Evolutionary conservation across 108 stramenopile genomes (phyloP).

Genomic region (Cyclotella kingstonii): DNA sequence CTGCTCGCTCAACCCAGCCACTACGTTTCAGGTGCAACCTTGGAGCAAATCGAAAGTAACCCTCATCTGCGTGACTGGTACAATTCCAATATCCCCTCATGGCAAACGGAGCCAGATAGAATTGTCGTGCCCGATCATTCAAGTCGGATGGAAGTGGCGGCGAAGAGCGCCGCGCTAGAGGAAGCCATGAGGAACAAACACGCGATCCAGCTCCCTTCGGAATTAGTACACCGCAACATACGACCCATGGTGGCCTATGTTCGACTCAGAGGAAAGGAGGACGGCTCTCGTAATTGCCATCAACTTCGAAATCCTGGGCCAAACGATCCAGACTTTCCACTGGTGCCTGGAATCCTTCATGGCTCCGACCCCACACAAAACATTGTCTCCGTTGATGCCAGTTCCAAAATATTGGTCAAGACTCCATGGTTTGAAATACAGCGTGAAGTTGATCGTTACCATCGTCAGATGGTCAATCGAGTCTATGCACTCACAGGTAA

Average conservation of each 20-base stretch:
- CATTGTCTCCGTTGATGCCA: conserved; percentile 41
- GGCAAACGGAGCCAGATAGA: conserved; percentile 17
- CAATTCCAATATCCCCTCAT: conserved; percentile 24
- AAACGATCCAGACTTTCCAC: conserved; percentile 23
- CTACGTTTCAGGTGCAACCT: conserved; percentile 40
- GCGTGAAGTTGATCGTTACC: conserved; percentile 74
- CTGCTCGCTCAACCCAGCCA: conserved; percentile 20
- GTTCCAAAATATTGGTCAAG: conserved; percentile 56
- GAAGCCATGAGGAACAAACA: conserved; percentile 2
- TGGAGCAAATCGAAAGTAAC: conserved; percentile 32
- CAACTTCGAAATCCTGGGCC: conserved; percentile 31
- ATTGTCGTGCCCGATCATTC: neutral
- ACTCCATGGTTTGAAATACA: conserved; percentile 73
- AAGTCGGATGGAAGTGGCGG: conserved; percentile 4
- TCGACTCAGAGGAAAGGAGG: conserved; percentile 35
- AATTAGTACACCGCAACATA: conserved; percentile 38
- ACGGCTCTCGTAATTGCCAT: conserved; percentile 39
- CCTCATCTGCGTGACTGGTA: conserved; percentile 30
- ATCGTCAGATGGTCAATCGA: conserved; percentile 49
- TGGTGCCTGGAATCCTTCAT: conserved; percentile 77
- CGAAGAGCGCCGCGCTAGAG: neutral
- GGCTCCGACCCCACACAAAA: conserved; percentile 67
- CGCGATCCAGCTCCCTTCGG: conserved; percentile 11
- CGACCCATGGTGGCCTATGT: conserved; percentile 47
- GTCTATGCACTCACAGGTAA: conserved; percentile 84